Evolutionary conservation across 2,329 filamentous ascomycete species (phyloP).

Genomic region (Penicillium polonicum): DNA sequence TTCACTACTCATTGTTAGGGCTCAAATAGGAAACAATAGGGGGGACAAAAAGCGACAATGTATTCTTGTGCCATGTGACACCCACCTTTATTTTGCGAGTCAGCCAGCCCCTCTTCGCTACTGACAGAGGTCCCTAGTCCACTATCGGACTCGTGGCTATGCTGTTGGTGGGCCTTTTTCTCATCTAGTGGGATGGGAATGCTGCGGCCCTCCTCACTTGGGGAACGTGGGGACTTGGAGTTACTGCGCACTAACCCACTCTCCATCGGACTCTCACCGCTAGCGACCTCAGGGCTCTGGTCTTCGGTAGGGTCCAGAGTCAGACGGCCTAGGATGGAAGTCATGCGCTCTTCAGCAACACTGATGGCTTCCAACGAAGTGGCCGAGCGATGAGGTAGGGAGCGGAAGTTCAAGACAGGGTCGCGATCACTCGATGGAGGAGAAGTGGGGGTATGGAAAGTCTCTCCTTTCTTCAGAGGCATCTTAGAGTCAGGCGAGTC

Average conservation of each 20-base stretch:
- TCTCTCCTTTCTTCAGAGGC: conserved; percentile 68
- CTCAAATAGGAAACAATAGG: conserved; percentile 17
- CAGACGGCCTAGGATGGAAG: conserved; percentile 64
- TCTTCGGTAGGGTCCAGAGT: conserved; percentile 58
- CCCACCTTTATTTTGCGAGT: conserved; percentile 49
- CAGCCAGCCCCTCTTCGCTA: conserved; percentile 49
- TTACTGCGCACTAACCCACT: neutral
- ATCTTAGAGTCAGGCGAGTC: conserved; percentile 42
- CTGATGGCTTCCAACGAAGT: conserved; percentile 69
- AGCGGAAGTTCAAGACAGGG: conserved; percentile 45
- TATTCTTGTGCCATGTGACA: conserved; percentile 12
- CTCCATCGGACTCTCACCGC: neutral
- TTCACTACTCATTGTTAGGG: conserved; percentile 24
- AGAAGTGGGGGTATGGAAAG: conserved; percentile 52
- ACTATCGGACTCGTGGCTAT: conserved; percentile 78
- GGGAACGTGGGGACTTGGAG: conserved; percentile 24
- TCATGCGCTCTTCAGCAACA: conserved; percentile 67
- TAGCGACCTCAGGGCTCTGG: conserved; percentile 11
- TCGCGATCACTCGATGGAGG: conserved; percentile 43
- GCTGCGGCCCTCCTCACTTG: conserved; percentile 27
- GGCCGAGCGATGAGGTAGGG: conserved; percentile 63
- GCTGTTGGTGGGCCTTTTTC: conserved; percentile 44
- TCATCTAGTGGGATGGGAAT: conserved; percentile 14
- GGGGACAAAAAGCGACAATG: neutral
- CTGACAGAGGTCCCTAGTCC: conserved; percentile 80